Percentiles rank a stretch among this genome's conserved stretches.
Evolutionary conservation across 768 basidiomycete genomes (phyloP).

Genomic region (Coprinellus micaceus): DNA sequence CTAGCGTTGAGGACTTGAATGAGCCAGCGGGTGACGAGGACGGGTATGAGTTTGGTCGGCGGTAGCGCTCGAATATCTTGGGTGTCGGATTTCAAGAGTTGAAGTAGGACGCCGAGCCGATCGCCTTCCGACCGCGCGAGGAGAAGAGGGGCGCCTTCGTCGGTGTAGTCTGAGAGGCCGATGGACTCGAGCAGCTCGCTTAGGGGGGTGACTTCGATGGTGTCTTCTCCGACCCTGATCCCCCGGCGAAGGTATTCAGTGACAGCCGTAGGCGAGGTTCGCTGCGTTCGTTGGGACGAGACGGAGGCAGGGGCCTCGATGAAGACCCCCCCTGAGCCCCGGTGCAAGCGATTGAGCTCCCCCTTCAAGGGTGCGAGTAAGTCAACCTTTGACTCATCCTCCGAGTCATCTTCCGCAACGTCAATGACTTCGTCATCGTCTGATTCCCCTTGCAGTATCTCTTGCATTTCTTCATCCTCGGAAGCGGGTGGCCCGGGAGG

Average conservation of each 20-base stretch:
- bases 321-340: slow-evolving; percentile 31
- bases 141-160: slow-evolving; percentile 37
- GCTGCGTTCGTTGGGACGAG: slow-evolving; percentile 26
- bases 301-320: slow-evolving; percentile 30
- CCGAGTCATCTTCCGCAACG: slow-evolving; percentile 60
- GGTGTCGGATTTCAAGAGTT: slow-evolving; percentile 52
- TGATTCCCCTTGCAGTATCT: slow-evolving; percentile 28
- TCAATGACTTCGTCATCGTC: slow-evolving; percentile 65
- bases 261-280: slow-evolving; percentile 25
- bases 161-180: slow-evolving; percentile 29
- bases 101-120: slow-evolving; percentile 54
- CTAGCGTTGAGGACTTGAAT: slow-evolving; percentile 47
- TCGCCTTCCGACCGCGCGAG: slow-evolving; percentile 46
- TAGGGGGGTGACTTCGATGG: slow-evolving; percentile 49
- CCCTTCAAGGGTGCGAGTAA: slow-evolving; percentile 67
- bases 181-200: slow-evolving; percentile 43
- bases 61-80: slow-evolving; percentile 44
- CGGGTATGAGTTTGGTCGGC: slow-evolving; percentile 43
- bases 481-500: slow-evolving; percentile 3
- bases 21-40: slow-evolving; percentile 64
- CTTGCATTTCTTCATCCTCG: slow-evolving; percentile 7
- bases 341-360: slow-evolving; percentile 58
- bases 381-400: slow-evolving; percentile 45
- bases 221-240: slow-evolving; percentile 57
- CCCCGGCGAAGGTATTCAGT: slow-evolving; percentile 70